Evolutionary conservation across 768 basidiomycete genomes (phyloP).

Genomic region (Tylopilus balloui): DNA sequence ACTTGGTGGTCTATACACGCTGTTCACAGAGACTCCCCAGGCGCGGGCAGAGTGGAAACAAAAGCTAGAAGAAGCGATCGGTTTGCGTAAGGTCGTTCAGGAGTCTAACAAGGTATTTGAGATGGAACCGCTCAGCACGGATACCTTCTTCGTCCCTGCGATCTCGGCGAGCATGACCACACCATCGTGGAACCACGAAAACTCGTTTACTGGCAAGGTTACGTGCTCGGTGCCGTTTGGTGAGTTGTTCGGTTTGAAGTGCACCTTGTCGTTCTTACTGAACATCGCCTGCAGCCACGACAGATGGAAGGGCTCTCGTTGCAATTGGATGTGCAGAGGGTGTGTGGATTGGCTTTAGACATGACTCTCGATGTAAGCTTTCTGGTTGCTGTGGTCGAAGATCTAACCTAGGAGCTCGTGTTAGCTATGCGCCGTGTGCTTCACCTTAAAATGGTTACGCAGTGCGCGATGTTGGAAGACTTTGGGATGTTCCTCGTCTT

Average conservation of each 20-base stretch:
- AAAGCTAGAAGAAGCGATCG: conserved; percentile 85
- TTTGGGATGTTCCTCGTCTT: conserved; percentile 96
- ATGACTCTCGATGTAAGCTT: conserved; percentile 72
- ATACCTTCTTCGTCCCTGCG: conserved; percentile 81
- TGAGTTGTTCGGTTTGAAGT: conserved; percentile 25
- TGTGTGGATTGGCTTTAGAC: conserved; percentile 91
- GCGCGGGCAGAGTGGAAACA: conserved; percentile 83
- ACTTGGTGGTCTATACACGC: conserved; percentile 77
- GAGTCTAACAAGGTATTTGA: conserved; percentile 96
- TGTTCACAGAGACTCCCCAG: conserved; percentile 80
- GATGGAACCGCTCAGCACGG: conserved; percentile 81
- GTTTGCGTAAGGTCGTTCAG: conserved; percentile 78
- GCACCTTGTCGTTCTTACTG: conserved; percentile 1
- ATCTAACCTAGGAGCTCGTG: conserved; percentile 8
- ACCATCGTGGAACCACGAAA: conserved; percentile 66
- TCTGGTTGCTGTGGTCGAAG: neutral
- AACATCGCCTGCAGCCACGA: conserved; percentile 50
- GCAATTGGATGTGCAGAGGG: conserved; percentile 95
- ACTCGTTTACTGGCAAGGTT: conserved; percentile 73
- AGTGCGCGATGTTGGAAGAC: conserved; percentile 93
- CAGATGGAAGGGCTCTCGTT: conserved; percentile 81
- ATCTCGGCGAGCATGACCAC: conserved; percentile 41
- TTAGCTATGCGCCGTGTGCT: conserved; percentile 89
- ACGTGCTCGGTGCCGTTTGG: conserved; percentile 96
- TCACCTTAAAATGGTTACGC: conserved; percentile 89